Percentiles rank a stretch among this genome's conserved stretches.
These are phyloP conservation scores for Psilocybe azurescens DNA, from an alignment of 768 basidiomycete genomes.

Conservation along the genomic window DNA sequence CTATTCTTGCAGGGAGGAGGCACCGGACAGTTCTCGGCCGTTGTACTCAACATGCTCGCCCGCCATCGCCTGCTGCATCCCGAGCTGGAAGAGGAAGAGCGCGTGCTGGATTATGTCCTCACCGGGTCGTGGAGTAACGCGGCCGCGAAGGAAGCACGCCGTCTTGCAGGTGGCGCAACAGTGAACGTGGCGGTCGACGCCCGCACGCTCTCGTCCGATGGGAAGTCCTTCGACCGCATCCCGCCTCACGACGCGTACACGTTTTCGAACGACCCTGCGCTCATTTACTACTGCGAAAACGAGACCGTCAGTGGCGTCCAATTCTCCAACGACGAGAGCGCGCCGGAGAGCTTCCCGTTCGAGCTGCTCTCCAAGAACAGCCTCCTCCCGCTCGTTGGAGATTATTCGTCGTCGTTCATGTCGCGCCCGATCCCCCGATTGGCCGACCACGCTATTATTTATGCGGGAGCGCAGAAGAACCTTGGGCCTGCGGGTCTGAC, in stretches of 20 bases:
- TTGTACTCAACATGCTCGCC: constrained; percentile 91
- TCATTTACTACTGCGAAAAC: constrained; percentile 99
- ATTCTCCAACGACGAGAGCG: constrained; percentile 65
- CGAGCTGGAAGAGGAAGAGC: constrained; percentile 54
- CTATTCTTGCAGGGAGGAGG: constrained; percentile 97
- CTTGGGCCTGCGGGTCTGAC: constrained; percentile 94
- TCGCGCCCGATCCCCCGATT: constrained; percentile 89
- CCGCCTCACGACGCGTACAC: constrained; percentile 75
- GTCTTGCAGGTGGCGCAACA: constrained; percentile 59
- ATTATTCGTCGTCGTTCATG: constrained; percentile 98
- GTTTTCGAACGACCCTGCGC: constrained; percentile 82
- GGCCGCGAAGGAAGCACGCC: constrained; percentile 80
- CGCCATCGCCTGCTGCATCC: constrained; percentile 81
- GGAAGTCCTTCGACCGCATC: constrained; percentile 79
- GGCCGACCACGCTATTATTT: constrained; percentile 91
- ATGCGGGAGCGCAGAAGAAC: constrained; percentile 98
- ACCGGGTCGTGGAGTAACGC: constrained; percentile 94
- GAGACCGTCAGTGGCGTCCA: constrained; percentile 97
- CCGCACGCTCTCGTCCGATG: constrained; percentile 62
- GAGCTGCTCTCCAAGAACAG: constrained; percentile 60
- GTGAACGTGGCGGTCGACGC: constrained; percentile 79
- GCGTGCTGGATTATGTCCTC: constrained; percentile 84
- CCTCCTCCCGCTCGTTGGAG: constrained; percentile 87
- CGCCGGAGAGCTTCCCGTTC: constrained; percentile 81
- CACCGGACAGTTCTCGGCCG: constrained; percentile 88